phyloP scores from a whole-genome alignment of 163 green algal species.

The Scenedesmus sp. region DNA sequence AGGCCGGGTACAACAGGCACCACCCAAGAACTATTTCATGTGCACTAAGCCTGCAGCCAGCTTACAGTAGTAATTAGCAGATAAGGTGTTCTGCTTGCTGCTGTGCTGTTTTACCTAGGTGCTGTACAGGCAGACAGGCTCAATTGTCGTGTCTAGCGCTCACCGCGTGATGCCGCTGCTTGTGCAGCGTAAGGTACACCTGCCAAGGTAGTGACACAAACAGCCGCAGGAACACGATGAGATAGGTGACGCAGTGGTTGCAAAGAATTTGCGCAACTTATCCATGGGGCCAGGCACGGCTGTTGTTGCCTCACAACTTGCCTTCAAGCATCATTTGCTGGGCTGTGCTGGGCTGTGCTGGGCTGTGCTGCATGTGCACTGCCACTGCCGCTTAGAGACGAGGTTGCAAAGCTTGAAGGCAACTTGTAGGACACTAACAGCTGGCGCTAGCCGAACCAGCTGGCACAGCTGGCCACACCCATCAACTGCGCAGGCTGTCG shows the following conservation, averaged over 20 bases:
- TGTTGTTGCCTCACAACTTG: neutral
- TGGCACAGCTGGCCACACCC: neutral
- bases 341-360: no score
- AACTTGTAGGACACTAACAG: neutral
- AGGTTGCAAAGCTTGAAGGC: neutral
- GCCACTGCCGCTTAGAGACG: neutral
- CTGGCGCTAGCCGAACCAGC: neutral
- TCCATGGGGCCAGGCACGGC: neutral
- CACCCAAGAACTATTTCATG: neutral
- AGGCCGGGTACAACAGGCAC: neutral
- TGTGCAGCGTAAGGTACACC: conserved; percentile 90
- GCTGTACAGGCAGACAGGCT: neutral
- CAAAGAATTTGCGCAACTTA: neutral
- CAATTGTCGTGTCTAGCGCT: conserved; percentile 19
- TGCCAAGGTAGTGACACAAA: conserved; percentile 49
- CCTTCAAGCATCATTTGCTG: neutral
- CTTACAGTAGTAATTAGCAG: neutral
- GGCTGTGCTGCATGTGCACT: neutral
- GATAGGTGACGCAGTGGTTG: neutral
- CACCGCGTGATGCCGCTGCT: conserved; percentile 91
- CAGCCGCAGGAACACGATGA: neutral
- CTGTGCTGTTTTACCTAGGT: neutral
- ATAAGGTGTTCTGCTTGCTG: neutral
- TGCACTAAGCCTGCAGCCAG: neutral
- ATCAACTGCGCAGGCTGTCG: neutral